Base-by-base conservation (phyloP, 2,329 filamentous ascomycete species). In the Phoma sp. region DNA sequence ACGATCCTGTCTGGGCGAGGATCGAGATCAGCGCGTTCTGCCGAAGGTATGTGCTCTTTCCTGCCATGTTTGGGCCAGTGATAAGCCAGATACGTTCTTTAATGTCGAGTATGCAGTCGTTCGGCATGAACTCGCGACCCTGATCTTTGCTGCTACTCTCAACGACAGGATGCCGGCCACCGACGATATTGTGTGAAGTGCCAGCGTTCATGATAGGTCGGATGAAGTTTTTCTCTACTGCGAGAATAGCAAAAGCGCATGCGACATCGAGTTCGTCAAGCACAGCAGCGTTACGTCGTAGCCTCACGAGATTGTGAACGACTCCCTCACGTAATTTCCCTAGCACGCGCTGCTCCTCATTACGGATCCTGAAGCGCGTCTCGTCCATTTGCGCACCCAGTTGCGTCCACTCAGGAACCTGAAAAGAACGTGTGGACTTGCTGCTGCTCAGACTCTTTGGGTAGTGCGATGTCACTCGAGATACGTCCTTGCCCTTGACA, bases 11-110 rank as follows among this genome's bases (percentile, higher is more conserved):
- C 76, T 99, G 95, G 1, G 95, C 94, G 13, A 99, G 84, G 58
- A 99, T 91, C 0, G 91, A 92, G 64, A 98, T 96, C 46, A 99
- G 83, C 2, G 95, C 95, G 74, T 96, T 98, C 69, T 99, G 96
- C 0, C 95, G 89, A 5, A 99, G 82, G 70, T 96, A 99, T 0
- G 95, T 99, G 73, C 89, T 94, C 78, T 99, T 99, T 43, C 95
- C 95, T 1, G 89, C 95, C 95, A 99, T 99, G 76, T 99, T 99
- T n/a, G 95, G 95, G 0, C 95, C 86, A 8, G 85, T 88, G 61
- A 88, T 86, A 31, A 88, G 82, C 78, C 84, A 84, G 44, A 88
- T 82, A n/a, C 64, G 90, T 84, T 84, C 94, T 79, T 74, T 85
- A 67, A 88, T 88, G n/a, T 90, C 90, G 2, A 97, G 82, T 33